phyloP scores from a whole-genome alignment of 129 eudicot genomes.

The Dittrichia graveolens region DNA sequence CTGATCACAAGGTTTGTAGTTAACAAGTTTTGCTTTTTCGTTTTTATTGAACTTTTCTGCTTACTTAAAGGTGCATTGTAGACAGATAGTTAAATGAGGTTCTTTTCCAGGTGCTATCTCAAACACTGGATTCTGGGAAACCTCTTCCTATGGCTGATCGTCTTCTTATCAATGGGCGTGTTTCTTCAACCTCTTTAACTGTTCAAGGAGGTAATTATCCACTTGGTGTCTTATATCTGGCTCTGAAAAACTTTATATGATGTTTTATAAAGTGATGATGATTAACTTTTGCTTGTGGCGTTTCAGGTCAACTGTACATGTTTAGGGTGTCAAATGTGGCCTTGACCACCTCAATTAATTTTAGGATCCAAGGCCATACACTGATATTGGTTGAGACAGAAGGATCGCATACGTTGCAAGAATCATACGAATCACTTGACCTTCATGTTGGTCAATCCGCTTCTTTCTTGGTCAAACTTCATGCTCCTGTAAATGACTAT shows the following conservation, averaged over 20 bases:
- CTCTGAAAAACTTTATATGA: background rate
- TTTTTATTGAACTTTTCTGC: background rate
- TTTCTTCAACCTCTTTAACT: constrained; percentile 32
- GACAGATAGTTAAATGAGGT: background rate
- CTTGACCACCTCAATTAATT: constrained; percentile 59
- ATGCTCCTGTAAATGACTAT: constrained; percentile 53
- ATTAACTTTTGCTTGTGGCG: background rate
- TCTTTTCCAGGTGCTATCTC: constrained; percentile 55
- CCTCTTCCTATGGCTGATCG: constrained; percentile 61
- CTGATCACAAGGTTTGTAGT: constrained; percentile 64
- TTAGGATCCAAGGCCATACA: constrained; percentile 70
- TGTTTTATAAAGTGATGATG: too few species aligned
- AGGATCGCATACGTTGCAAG: constrained; percentile 73
- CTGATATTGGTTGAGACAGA: constrained; percentile 67
- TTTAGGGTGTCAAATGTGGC: constrained; percentile 87
- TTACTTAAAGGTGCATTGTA: background rate
- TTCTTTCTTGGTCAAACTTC: constrained; percentile 60
- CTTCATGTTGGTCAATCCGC: constrained; percentile 82
- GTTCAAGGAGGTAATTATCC: constrained; percentile 44
- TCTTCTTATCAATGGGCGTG: constrained; percentile 71
- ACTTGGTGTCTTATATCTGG: background rate
- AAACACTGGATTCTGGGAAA: constrained; percentile 54
- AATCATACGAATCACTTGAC: constrained; percentile 71
- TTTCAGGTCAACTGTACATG: constrained; percentile 62
- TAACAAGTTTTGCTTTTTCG: background rate